phyloP scores from a whole-genome alignment of 169 alveolate species.

The Cryptosporidium sp. region DNA sequence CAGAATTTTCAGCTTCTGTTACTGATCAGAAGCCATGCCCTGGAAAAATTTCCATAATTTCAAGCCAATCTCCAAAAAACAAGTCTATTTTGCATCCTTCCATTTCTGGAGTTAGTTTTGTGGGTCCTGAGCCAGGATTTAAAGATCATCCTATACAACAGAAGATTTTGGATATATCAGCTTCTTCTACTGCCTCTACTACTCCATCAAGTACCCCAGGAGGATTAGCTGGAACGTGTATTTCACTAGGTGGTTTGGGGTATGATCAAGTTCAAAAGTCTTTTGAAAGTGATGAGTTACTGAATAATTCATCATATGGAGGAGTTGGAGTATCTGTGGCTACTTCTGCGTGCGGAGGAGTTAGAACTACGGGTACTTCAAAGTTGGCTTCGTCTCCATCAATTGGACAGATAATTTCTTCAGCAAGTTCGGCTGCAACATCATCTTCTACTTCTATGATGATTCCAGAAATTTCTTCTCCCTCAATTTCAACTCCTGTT shows the following conservation, averaged over 20 bases:
- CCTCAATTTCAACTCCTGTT: conserved; percentile 34
- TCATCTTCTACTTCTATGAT: conserved; percentile 46
- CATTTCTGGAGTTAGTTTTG: not conserved
- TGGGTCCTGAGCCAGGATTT: conserved; percentile 11
- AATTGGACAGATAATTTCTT: not conserved
- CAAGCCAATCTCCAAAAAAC: not conserved
- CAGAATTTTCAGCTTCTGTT: conserved; percentile 33
- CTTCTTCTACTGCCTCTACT: conserved; percentile 6
- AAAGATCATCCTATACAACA: not conserved
- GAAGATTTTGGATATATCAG: not conserved
- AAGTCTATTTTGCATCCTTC: conserved; percentile 7
- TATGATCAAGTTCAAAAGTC: conserved; percentile 19
- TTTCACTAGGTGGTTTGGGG: not conserved
- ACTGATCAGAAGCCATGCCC: not conserved
- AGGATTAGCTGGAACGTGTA: not conserved
- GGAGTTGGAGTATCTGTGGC: not conserved
- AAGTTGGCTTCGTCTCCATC: not conserved
- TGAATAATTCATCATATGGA: not conserved
- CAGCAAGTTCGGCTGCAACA: conserved; percentile 8
- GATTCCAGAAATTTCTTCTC: conserved; percentile 47
- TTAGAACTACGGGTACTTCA: not conserved
- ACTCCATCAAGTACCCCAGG: conserved; percentile 14
- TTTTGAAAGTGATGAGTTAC: not conserved
- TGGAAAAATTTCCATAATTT: not conserved
- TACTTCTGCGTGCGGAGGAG: not conserved